A percentile compares a stretch with the other conserved stretches of the same genome.
These are phyloP conservation scores for Capillidium heterosporum DNA, from an alignment of 371 early-diverging fungal species.

Conservation along the genomic window DNA sequence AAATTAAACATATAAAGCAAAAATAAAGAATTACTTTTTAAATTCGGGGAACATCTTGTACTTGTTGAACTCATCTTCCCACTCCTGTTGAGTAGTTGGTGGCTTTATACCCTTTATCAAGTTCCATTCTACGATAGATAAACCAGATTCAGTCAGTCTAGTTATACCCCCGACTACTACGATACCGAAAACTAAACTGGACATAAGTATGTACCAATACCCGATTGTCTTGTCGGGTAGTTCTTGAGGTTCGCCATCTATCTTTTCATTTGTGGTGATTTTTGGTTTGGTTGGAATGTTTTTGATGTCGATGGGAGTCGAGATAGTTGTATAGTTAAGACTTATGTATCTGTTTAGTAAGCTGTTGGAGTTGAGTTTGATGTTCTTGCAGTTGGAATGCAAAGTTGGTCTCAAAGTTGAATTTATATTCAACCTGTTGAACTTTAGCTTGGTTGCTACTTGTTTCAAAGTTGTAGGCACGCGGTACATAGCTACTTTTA, in stretches of 20 bases:
- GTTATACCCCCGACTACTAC: slow-evolving; percentile 92
- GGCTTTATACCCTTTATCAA: slow-evolving; percentile 83
- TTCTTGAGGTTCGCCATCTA: neutral
- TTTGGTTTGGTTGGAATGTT: neutral
- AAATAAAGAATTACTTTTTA: slow-evolving; percentile 57
- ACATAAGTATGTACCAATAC: slow-evolving; percentile 79
- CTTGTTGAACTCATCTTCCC: slow-evolving; percentile 88
- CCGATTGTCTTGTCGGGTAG: slow-evolving; percentile 46
- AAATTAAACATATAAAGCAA: neutral
- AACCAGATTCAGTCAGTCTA: slow-evolving; percentile 85
- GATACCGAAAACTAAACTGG: slow-evolving; percentile 78
- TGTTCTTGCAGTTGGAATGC: too few relatives aligned
- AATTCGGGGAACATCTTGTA: slow-evolving; percentile 95
- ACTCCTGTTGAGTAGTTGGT: slow-evolving; percentile 69
- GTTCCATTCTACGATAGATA: slow-evolving; percentile 95
- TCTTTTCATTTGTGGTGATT: neutral
- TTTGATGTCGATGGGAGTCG: neutral
- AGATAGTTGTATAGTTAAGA: too few relatives aligned
- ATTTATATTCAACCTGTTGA: too few relatives aligned
- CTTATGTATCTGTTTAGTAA: too few relatives aligned
- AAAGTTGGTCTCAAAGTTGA: too few relatives aligned
- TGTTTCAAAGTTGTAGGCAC: too few relatives aligned
- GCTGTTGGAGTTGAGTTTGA: too few relatives aligned
- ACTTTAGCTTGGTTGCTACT: too few relatives aligned
- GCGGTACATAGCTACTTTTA: too few relatives aligned